Conservation (phyloP, 306 rosid genomes). For the Pyrus bretschneideri region DNA sequence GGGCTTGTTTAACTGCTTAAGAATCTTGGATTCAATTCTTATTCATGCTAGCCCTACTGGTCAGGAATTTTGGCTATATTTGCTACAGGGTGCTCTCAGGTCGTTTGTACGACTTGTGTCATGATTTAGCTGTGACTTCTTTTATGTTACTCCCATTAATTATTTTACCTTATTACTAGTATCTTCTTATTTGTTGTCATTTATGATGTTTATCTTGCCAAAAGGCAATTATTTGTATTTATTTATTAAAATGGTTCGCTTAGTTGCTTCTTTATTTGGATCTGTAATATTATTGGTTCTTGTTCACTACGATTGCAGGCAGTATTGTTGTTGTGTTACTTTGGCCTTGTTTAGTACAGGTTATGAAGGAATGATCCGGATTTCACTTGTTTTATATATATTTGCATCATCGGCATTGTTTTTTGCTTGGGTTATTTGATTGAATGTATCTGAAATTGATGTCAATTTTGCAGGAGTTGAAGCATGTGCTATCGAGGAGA, state of each 20-base stretch:
- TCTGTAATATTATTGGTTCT: neutral
- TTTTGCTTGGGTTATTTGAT: conserved; percentile 20
- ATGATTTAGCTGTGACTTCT: conserved; percentile 6
- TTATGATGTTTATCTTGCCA: neutral
- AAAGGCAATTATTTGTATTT: neutral
- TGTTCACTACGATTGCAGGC: neutral
- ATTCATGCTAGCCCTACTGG: conserved; percentile 17
- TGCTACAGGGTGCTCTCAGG: conserved; percentile 12
- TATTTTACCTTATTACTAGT: conserved; percentile 1
- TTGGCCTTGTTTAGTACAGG: conserved; percentile 35
- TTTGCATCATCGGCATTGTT: conserved; percentile 3
- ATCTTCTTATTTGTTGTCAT: conserved; percentile 10
- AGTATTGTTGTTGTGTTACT: conserved; percentile 7
- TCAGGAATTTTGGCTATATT: conserved; percentile 18
- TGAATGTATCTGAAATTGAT: conserved; percentile 30
- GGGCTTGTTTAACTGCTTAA: conserved; percentile 20
- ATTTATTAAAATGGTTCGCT: neutral
- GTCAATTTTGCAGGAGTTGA: conserved; percentile 63
- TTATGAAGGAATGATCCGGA: conserved; percentile 23
- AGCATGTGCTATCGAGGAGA: conserved; percentile 44
- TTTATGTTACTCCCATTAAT: conserved; percentile 11
- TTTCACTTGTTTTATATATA: conserved; percentile 7
- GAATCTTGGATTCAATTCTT: conserved; percentile 22
- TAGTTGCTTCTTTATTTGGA: neutral
- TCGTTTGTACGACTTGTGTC: neutral